phyloP scores from a whole-genome alignment of 305 asterid species.

The Fraxinus nigra region DNA sequence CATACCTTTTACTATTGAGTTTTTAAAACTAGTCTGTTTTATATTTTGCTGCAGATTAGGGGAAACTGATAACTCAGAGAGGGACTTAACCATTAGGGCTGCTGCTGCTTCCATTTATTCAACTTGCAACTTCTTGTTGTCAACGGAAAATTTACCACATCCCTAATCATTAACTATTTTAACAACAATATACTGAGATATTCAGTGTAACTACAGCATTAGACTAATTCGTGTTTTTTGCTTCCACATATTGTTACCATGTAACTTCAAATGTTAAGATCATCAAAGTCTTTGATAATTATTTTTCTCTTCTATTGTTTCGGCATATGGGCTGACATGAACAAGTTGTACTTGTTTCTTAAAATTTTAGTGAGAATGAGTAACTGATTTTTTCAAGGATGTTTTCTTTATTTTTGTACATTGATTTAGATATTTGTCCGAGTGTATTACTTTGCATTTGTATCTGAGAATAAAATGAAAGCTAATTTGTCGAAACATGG shows the following conservation, averaged over 20 bases:
- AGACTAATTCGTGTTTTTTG: not conserved
- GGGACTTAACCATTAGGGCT: constrained; percentile 70
- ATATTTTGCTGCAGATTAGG: constrained; percentile 41
- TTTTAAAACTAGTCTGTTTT: not conserved
- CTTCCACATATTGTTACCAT: not conserved
- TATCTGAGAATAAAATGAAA: not conserved
- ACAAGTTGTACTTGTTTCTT: not conserved
- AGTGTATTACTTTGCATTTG: not conserved
- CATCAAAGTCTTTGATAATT: not conserved
- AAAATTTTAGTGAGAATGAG: not conserved
- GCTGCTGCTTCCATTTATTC: constrained; percentile 98
- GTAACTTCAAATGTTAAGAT: constrained; percentile 16
- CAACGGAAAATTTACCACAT: constrained; percentile 49
- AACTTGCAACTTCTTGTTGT: constrained; percentile 74
- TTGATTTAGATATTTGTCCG: not conserved
- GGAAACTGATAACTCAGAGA: constrained; percentile 44
- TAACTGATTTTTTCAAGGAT: not conserved
- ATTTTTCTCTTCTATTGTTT: not conserved
- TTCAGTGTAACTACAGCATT: constrained; percentile 1
- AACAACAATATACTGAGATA: constrained; percentile 9
- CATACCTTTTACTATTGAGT: not conserved
- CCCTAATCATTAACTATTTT: constrained; percentile 29
- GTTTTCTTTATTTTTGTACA: not conserved
- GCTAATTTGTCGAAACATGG: not conserved
- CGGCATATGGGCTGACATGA: not conserved